Conservation (phyloP, 805 yeast species). For the Yueomyces sp. region DNA sequence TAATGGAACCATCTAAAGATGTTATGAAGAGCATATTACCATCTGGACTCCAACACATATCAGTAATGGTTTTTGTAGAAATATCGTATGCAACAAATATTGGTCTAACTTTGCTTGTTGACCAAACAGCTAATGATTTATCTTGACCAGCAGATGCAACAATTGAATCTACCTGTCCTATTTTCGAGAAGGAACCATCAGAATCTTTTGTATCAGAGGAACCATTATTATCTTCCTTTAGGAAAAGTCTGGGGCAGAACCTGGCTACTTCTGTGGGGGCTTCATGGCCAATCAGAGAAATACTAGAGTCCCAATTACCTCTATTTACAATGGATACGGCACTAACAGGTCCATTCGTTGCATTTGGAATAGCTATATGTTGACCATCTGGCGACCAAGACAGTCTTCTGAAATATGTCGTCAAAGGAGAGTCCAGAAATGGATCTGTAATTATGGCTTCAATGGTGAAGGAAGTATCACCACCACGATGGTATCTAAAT, state of each 20-base stretch:
- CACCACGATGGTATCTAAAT: conserved; percentile 67
- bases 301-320: conserved; percentile 68
- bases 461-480: conserved; percentile 68
- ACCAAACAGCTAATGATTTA: conserved; percentile 78
- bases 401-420: conserved; percentile 75
- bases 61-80: conserved; percentile 68
- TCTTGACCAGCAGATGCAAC: conserved; percentile 97
- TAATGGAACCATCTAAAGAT: conserved; percentile 75
- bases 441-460: conserved; percentile 79
- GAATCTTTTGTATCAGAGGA: conserved; percentile 6
- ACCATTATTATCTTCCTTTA: conserved; percentile 9
- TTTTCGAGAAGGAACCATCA: not conserved
- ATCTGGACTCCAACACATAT: conserved; percentile 76
- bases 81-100: conserved; percentile 68
- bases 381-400: conserved; percentile 93
- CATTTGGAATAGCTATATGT: conserved; percentile 75
- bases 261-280: conserved; percentile 74
- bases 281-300: conserved; percentile 70
- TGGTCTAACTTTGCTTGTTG: conserved; percentile 64
- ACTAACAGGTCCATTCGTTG: conserved; percentile 71
- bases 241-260: conserved; percentile 59
- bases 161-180: conserved; percentile 38
- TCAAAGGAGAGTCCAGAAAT: conserved; percentile 76
- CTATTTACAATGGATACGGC: conserved; percentile 61
- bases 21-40: conserved; percentile 64